These are phyloP conservation scores for Globomyces pollinis-pini DNA, from an alignment of 192 early-diverging fungal genomes.

Conservation along the genomic window DNA sequence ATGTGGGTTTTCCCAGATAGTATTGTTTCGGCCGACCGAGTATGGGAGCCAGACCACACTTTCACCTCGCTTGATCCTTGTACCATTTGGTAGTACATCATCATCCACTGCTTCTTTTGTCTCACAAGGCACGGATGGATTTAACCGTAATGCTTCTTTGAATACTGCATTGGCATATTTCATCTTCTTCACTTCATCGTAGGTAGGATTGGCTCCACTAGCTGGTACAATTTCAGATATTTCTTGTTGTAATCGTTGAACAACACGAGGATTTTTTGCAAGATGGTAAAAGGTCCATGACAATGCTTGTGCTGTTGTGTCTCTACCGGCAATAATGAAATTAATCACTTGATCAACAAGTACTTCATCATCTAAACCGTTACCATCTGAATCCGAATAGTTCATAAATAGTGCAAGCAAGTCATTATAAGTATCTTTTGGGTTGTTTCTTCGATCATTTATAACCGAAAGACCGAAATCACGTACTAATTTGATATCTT, in stretches of 20 bases:
- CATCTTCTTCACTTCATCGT: conserved; percentile 32
- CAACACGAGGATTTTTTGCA: conserved; percentile 23
- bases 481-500: neutral
- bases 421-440: neutral
- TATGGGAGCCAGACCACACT: conserved; percentile 42
- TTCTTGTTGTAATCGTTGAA: conserved; percentile 20
- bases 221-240: conserved; percentile 13
- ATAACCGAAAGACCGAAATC: conserved; percentile 11
- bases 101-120: conserved; percentile 47
- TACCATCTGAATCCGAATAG: conserved; percentile 16
- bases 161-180: conserved; percentile 50
- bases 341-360: conserved; percentile 32
- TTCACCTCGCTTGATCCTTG: conserved; percentile 41
- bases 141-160: conserved; percentile 47
- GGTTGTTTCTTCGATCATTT: neutral
- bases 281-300: conserved; percentile 46
- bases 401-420: conserved; percentile 27
- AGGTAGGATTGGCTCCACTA: conserved; percentile 16
- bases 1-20: conserved; percentile 52
- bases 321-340: conserved; percentile 40
- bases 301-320: conserved; percentile 52
- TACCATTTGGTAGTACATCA: conserved; percentile 55
- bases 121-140: conserved; percentile 58
- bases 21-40: conserved; percentile 35
- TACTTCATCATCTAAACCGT: conserved; percentile 13